These are phyloP conservation scores for Fusarium tjaetaba DNA, from an alignment of 2,329 filamentous ascomycete genomes.

Conservation along the genomic window DNA sequence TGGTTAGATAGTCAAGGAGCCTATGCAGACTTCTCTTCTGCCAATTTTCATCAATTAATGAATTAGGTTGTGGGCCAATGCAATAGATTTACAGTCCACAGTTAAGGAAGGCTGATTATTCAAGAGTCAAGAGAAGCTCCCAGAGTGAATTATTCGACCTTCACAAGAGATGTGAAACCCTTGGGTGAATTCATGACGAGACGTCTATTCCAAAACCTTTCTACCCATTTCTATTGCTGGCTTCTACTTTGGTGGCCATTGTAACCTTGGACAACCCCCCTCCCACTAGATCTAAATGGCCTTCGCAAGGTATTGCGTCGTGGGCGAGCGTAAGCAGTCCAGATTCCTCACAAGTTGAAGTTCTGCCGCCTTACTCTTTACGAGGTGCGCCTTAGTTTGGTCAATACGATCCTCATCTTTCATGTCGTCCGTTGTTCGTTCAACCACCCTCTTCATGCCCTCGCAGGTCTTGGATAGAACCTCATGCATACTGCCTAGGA, in stretches of 20 bases:
- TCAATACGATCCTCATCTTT: constrained; percentile 57
- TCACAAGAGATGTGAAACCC: background rate
- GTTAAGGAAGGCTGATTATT: background rate
- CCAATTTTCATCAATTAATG: constrained; percentile 23
- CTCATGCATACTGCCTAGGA: constrained; percentile 91
- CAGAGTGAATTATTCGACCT: background rate
- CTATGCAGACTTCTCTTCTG: background rate
- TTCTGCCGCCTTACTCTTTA: constrained; percentile 86
- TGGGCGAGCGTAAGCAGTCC: constrained; percentile 72
- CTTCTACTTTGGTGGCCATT: constrained; percentile 15
- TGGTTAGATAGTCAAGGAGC: constrained; percentile 54
- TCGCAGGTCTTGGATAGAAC: constrained; percentile 76
- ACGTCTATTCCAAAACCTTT: constrained; percentile 4
- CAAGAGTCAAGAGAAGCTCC: background rate
- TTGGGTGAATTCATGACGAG: background rate
- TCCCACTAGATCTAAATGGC: constrained; percentile 50
- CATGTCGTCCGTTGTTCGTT: constrained; percentile 54
- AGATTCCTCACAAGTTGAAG: constrained; percentile 83
- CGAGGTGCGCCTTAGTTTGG: constrained; percentile 70
- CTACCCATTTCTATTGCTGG: constrained; percentile 31
- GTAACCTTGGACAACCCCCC: background rate
- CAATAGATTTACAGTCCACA: background rate
- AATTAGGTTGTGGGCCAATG: background rate
- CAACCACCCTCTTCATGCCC: constrained; percentile 66
- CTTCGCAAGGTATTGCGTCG: constrained; percentile 69